Evolutionary conservation across 2,329 filamentous ascomycete genomes (phyloP), one percentile per base, ranked within the genome.

Genomic region (Fusarium odoratissimum): DNA sequence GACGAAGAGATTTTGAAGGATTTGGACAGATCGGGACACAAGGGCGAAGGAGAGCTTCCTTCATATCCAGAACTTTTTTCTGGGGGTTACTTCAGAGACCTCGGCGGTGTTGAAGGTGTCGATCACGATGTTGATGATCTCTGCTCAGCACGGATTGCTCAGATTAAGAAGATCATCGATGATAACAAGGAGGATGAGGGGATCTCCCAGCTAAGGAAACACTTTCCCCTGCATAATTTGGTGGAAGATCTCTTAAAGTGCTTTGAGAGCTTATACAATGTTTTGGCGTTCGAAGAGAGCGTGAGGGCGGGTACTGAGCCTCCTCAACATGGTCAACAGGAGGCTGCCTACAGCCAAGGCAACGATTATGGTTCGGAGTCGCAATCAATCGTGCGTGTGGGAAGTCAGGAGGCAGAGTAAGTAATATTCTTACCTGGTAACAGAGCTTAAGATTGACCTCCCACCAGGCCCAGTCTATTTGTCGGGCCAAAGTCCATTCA

Each of bases 31-130:
- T n/a, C 14, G 40, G 48, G 21, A 35, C 40, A 21, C 14, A 40
- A 41, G 37, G 46, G 28, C 21, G 31, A 46, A 16, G 40, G 37
- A 23, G 21, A 19, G 14, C 9, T 23, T 30, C 51, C 21, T 33
- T 40, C 41, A 35, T 70, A 70, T 41, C 23, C 52, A 6, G 28
- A 41, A 4, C 69, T 77, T 13, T 70, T 78, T 19, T 30, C 51
- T 14, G 25, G 75, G 16, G 75, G 80, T 3, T 77, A 76, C 17
- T 80, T 79, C 66, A 75, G 67, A 57, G 67, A 72, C 35, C 62
- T 82, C 12, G 77, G 75, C 7, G 71, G 65, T 12, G 48, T 54
- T 42, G 25, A 52, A 23, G 41, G 74, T 45, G 25, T 60, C 42
- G 25, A 60, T 25, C 37, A 75, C 51, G 31, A 67, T 19, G 41